A percentile compares a stretch with the other conserved stretches of the same genome.
These are phyloP conservation scores for Chaetomium strumarium DNA, from an alignment of 2,329 filamentous ascomycete species.

Conservation along the genomic window DNA sequence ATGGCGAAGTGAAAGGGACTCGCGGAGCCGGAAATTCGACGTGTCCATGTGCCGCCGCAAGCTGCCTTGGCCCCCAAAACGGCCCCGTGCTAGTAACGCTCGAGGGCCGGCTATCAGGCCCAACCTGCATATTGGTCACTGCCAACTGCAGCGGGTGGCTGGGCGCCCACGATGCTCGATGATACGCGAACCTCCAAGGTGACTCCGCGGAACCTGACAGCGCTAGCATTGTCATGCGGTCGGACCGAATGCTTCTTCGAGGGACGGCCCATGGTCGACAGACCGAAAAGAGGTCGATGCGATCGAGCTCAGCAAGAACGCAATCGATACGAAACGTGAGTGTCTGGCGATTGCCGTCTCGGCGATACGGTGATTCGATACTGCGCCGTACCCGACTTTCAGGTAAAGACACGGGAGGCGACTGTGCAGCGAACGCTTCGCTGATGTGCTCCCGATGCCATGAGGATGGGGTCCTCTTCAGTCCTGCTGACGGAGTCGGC, in stretches of 20 bases:
- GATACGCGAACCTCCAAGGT: not conserved
- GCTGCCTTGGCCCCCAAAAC: not conserved
- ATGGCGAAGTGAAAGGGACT: not conserved
- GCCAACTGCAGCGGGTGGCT: not conserved
- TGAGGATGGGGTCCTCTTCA: not conserved
- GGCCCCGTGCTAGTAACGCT: not conserved
- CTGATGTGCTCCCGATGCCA: not conserved
- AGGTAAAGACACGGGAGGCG: no score
- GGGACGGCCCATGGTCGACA: not conserved
- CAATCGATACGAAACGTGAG: not conserved
- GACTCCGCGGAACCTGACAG: not conserved
- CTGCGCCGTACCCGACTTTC: no score
- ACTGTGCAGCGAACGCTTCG: no score
- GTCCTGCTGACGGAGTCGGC: conserved; percentile 2
- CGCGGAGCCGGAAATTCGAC: not conserved
- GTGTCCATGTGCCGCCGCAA: not conserved
- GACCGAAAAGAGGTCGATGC: not conserved
- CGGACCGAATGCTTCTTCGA: not conserved
- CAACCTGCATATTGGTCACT: not conserved
- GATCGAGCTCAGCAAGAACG: not conserved
- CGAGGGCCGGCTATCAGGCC: not conserved
- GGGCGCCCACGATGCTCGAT: not conserved
- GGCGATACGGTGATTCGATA: no score
- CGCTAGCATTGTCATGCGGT: not conserved
- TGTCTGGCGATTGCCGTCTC: not conserved